Evolutionary conservation across 495 filamentous ascomycete species (phyloP).

Genomic region (Penicillium paxilli): DNA sequence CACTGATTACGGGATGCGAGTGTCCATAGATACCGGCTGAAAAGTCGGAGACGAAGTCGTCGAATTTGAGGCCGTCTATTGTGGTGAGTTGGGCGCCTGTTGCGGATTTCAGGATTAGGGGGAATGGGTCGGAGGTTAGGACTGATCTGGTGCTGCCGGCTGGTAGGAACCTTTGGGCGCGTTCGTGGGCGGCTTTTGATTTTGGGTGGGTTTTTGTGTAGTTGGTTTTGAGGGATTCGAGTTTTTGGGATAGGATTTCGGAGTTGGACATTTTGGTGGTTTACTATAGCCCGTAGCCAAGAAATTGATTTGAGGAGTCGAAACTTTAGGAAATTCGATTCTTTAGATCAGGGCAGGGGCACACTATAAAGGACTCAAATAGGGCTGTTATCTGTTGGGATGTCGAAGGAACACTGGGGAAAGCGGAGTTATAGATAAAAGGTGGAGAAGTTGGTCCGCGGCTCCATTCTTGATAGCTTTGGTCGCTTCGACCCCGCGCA

Average conservation of each 20-base stretch:
- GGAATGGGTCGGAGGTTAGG: constrained; percentile 53
- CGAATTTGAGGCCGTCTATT: constrained; percentile 42
- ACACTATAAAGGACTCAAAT: background rate
- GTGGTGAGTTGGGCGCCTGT: constrained; percentile 33
- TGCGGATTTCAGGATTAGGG: constrained; percentile 42
- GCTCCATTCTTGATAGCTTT: background rate
- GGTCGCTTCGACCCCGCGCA: background rate
- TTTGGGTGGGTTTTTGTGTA: background rate
- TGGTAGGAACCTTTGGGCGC: constrained; percentile 43
- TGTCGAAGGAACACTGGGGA: too few species aligned
- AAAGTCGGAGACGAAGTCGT: constrained; percentile 45
- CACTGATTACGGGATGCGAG: constrained; percentile 38
- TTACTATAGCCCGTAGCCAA: too few species aligned
- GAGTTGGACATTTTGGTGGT: background rate
- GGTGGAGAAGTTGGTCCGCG: background rate
- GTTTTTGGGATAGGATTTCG: background rate
- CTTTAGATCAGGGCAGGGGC: background rate
- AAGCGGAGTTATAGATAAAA: background rate
- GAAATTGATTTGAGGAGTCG: too few species aligned
- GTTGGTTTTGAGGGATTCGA: background rate
- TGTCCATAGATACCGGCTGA: constrained; percentile 49
- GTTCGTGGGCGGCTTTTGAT: constrained; percentile 15
- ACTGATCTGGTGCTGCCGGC: constrained; percentile 60
- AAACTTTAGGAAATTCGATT: too few species aligned
- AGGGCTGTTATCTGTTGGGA: background rate